These are phyloP conservation scores for Actinomucor elegans DNA, from an alignment of 371 early-diverging fungal species.

Conservation along the genomic window DNA sequence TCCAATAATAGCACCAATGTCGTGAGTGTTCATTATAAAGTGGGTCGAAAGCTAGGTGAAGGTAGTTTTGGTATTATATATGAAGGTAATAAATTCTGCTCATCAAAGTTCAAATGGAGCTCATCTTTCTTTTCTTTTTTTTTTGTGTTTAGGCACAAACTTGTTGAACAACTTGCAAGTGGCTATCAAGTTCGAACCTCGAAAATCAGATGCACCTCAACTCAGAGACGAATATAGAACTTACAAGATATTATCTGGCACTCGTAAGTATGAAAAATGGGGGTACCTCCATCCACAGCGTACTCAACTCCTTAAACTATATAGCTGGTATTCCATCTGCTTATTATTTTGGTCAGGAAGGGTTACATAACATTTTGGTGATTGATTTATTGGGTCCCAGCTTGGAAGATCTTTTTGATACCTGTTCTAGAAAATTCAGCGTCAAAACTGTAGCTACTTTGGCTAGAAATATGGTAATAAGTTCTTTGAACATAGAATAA, in stretches of 20 bases:
- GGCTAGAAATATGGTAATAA: conserved; percentile 87
- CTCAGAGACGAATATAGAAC: conserved; percentile 91
- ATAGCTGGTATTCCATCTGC: conserved; percentile 82
- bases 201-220: conserved; percentile 92
- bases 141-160: conserved; percentile 62
- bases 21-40: conserved; percentile 92
- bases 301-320: not conserved
- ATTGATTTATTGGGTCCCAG: conserved; percentile 96
- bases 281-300: not conserved
- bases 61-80: conserved; percentile 95
- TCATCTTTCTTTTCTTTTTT: no score
- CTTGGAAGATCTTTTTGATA: conserved; percentile 95
- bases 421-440: conserved; percentile 87
- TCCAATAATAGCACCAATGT: conserved; percentile 35
- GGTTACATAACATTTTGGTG: conserved; percentile 90
- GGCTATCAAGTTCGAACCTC: conserved; percentile 92
- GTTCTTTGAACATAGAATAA: conserved; percentile 17
- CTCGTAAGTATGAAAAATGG: conserved; percentile 44
- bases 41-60: conserved; percentile 92
- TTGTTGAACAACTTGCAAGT: conserved; percentile 80
- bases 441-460: conserved; percentile 93
- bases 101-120: no score
- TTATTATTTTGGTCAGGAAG: conserved; percentile 95
- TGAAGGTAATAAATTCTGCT: conserved; percentile 84
- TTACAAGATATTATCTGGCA: conserved; percentile 82